Percentiles rank a stretch among this genome's conserved stretches.
phyloP scores from a whole-genome alignment of 75 land plant species.

The Larix kaempferi region DNA sequence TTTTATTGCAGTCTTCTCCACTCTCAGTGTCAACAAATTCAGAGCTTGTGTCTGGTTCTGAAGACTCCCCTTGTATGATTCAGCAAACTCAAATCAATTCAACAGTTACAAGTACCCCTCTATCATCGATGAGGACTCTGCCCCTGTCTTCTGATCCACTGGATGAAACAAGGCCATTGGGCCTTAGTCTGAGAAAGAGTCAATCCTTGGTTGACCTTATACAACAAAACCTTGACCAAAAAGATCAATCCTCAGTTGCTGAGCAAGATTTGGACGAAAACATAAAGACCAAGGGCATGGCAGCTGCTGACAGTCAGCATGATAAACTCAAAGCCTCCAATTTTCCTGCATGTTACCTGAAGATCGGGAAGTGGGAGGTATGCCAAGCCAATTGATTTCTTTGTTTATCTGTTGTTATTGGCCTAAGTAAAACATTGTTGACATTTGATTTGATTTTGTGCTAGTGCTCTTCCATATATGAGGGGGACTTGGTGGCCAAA shows the following conservation, averaged over 20 bases:
- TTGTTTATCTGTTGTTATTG: not conserved
- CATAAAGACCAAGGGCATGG: not conserved
- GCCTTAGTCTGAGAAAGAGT: constrained; percentile 6
- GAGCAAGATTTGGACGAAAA: constrained; percentile 5
- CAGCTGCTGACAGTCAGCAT: constrained; percentile 9
- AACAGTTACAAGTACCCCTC: not conserved
- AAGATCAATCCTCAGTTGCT: constrained; percentile 3
- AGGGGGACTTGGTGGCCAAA: constrained; percentile 53
- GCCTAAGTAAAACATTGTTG: not conserved
- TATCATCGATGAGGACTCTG: not conserved
- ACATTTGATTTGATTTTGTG: not conserved
- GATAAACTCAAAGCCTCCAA: constrained; percentile 60
- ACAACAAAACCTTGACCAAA: constrained; percentile 9
- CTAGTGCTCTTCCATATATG: constrained; percentile 16
- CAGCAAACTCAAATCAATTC: constrained; percentile 1
- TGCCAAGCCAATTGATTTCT: not conserved
- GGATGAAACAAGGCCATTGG: constrained; percentile 3
- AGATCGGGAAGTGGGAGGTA: constrained; percentile 61
- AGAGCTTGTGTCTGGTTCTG: not conserved
- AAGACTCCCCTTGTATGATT: not conserved
- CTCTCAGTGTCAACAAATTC: not conserved
- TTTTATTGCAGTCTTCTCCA: not conserved
- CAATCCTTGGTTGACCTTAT: constrained; percentile 12
- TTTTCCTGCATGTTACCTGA: constrained; percentile 37
- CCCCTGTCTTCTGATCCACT: not conserved